Conservation (phyloP, 768 basidiomycete species). For the Mycena leptocephala region DNA sequence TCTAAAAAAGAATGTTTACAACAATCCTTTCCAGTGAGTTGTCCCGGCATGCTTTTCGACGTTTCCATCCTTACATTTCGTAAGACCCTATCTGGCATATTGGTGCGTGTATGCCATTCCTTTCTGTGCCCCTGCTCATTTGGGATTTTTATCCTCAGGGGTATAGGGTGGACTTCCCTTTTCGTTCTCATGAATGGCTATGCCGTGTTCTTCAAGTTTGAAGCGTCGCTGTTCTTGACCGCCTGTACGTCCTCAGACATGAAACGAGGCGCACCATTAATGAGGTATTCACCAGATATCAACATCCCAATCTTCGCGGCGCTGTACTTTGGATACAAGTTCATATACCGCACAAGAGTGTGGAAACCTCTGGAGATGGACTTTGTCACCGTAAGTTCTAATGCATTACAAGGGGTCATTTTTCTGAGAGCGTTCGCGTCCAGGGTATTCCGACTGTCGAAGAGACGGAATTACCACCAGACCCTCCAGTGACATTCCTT, state of each 20-base stretch:
- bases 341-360: conserved; percentile 56
- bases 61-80: background rate
- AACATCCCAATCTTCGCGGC: conserved; percentile 64
- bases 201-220: conserved; percentile 78
- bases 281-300: conserved; percentile 50
- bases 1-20: conserved; percentile 74
- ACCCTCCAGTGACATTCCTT: conserved; percentile 64
- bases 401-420: background rate
- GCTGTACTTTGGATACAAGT: conserved; percentile 64
- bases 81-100: conserved; percentile 73
- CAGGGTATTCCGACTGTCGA: conserved; percentile 80
- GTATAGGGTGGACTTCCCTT: conserved; percentile 73
- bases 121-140: background rate
- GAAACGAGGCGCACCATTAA: background rate
- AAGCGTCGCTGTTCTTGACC: conserved; percentile 66
- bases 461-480: conserved; percentile 75
- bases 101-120: conserved; percentile 50
- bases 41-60: background rate
- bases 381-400: conserved; percentile 71
- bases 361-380: conserved; percentile 81
- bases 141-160: conserved; percentile 46
- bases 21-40: conserved; percentile 64
- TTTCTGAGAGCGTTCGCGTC: background rate
- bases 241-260: conserved; percentile 51
- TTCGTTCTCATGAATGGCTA: conserved; percentile 71